phyloP scores from a whole-genome alignment of 2,329 filamentous ascomycete species.

The Eurotiales sp. region DNA sequence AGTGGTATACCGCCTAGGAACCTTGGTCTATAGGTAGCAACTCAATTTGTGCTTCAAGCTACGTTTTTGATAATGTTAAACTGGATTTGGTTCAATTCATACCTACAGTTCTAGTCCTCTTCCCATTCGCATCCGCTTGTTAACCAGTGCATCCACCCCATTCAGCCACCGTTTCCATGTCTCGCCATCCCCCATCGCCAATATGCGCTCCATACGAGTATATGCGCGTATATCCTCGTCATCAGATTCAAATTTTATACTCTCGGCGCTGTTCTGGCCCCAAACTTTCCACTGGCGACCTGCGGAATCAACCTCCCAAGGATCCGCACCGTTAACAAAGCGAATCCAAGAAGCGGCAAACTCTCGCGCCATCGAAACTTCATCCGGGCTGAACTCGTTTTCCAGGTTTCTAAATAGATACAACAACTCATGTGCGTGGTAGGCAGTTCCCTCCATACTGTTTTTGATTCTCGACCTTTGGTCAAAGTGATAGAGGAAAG shows the following conservation, averaged over 20 bases:
- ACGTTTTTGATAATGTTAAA: no score
- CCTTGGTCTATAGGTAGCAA: no score
- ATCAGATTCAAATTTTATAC: slow-evolving; percentile 19
- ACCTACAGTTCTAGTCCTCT: no score
- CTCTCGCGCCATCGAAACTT: slow-evolving; percentile 18
- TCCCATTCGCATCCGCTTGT: slow-evolving; percentile 19
- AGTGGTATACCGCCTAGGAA: no score
- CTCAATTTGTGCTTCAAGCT: no score
- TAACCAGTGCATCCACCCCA: slow-evolving; percentile 22
- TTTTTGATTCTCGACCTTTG: slow-evolving; percentile 23
- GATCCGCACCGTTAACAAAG: slow-evolving; percentile 20
- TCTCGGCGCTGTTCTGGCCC: slow-evolving; percentile 18
- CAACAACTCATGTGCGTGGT: slow-evolving; percentile 26
- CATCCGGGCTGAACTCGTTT: slow-evolving; percentile 19
- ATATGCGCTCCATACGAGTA: slow-evolving; percentile 19
- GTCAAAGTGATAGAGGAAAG: slow-evolving; percentile 26
- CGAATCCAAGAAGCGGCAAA: slow-evolving; percentile 23
- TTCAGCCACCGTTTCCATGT: slow-evolving; percentile 21
- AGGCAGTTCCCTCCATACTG: slow-evolving; percentile 23
- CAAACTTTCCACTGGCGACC: slow-evolving; percentile 22
- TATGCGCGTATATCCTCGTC: slow-evolving; percentile 21
- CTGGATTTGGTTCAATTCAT: no score
- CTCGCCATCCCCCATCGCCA: slow-evolving; percentile 18
- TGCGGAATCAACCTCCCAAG: slow-evolving; percentile 16
- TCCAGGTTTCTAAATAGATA: slow-evolving; percentile 24